Conservation (phyloP, 257 asterid species). For the Cinchona pubescens region DNA sequence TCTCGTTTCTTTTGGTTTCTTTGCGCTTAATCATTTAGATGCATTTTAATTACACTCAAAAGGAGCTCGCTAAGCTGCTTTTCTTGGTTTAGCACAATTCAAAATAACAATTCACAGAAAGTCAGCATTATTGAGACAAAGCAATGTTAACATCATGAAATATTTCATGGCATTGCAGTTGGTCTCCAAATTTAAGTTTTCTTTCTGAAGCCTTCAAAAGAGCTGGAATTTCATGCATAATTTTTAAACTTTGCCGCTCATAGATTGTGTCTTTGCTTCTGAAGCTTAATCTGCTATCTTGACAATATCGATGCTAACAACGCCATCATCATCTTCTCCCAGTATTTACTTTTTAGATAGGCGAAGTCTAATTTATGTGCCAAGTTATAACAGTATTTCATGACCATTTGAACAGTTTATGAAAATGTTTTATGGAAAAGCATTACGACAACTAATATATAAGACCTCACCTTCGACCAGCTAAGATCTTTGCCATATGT, state of each 20-base stretch:
- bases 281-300: neutral
- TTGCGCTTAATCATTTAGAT: neutral
- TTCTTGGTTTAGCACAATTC: neutral
- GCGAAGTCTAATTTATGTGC: neutral
- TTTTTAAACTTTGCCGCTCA: neutral
- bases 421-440: neutral
- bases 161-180: neutral
- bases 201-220: neutral
- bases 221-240: neutral
- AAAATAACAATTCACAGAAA: neutral
- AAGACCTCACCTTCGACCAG: constrained; percentile 77
- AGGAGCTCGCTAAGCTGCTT: neutral
- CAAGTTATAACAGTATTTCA: too few species aligned
- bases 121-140: too few species aligned
- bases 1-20: neutral
- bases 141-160: neutral
- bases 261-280: neutral
- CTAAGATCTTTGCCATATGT: constrained; percentile 99
- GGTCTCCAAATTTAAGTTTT: neutral
- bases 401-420: neutral
- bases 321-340: neutral
- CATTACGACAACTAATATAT: neutral
- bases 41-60: neutral
- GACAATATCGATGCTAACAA: neutral
- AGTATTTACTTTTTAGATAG: neutral